Evolutionary conservation across 2,329 filamentous ascomycete genomes (phyloP).

Genomic region (Fusarium heterosporum): DNA sequence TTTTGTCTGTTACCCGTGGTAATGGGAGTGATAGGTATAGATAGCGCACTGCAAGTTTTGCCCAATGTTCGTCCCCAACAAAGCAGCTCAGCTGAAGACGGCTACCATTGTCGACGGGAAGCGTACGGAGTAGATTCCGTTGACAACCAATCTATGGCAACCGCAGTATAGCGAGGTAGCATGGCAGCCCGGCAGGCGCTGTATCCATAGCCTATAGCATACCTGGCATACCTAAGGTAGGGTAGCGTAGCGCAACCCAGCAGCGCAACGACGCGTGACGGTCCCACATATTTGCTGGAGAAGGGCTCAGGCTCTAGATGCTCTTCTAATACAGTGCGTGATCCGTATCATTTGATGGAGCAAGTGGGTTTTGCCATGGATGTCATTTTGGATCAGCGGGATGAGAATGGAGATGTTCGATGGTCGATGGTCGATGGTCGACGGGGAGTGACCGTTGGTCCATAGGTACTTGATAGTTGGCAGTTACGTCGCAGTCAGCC

Average conservation of each 20-base stretch:
- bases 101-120: constrained; percentile 19
- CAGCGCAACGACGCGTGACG: constrained; percentile 13
- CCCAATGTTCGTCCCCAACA: constrained; percentile 1
- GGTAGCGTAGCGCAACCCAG: not conserved
- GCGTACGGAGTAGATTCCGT: not conserved
- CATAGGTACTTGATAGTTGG: constrained; percentile 16
- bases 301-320: not conserved
- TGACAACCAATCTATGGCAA: constrained; percentile 2
- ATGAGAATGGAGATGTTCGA: constrained; percentile 18
- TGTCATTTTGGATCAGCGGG: constrained; percentile 35
- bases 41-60: constrained; percentile 1
- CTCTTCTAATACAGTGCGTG: constrained; percentile 17
- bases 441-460: constrained; percentile 4
- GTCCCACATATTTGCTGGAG: constrained; percentile 24
- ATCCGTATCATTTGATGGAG: constrained; percentile 13
- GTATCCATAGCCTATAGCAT: not conserved
- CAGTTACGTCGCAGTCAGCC: not conserved
- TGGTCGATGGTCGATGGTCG: constrained; percentile 4
- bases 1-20: constrained; percentile 20
- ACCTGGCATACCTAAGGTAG: not conserved
- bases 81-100: constrained; percentile 3
- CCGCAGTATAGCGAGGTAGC: constrained; percentile 2
- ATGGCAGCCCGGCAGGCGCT: not conserved
- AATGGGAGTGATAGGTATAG: not conserved
- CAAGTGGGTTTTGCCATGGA: constrained; percentile 30